These are phyloP conservation scores for Penicillium flavigenum DNA, from an alignment of 495 filamentous ascomycete species.

Conservation along the genomic window DNA sequence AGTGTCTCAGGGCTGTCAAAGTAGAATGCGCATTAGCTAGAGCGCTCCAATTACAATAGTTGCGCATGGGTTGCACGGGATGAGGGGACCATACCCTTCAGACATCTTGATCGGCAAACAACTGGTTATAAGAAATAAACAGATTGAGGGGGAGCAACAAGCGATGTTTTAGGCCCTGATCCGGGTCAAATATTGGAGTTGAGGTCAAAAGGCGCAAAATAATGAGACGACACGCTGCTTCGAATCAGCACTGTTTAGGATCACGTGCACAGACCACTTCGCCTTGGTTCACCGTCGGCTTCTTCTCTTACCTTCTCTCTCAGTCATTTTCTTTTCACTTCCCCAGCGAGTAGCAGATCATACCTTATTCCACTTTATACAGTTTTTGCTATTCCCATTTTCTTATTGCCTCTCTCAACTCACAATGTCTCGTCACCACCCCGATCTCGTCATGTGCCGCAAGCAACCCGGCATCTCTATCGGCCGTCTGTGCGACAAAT, in stretches of 20 bases:
- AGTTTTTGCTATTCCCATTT: slow-evolving; percentile 5
- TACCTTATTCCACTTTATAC: background rate
- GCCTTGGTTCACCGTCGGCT: background rate
- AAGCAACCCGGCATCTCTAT: slow-evolving; percentile 98
- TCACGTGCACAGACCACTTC: slow-evolving; percentile 25
- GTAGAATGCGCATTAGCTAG: slow-evolving; percentile 2
- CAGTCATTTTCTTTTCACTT: background rate
- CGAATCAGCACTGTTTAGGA: slow-evolving; percentile 10
- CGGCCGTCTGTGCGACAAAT: slow-evolving; percentile 99
- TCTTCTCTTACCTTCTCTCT: background rate
- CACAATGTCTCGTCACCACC: slow-evolving; percentile 42
- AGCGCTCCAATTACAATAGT: background rate
- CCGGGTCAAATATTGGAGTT: background rate
- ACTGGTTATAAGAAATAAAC: background rate
- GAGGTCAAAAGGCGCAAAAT: background rate
- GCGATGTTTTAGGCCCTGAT: background rate
- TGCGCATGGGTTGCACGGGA: background rate
- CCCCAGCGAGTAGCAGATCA: background rate
- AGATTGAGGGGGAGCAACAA: background rate
- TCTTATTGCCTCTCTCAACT: slow-evolving; percentile 10
- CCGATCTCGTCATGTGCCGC: slow-evolving; percentile 99
- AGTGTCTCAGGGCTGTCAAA: slow-evolving; percentile 37
- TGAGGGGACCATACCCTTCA: slow-evolving; percentile 11
- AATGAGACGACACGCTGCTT: slow-evolving; percentile 2
- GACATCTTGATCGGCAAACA: slow-evolving; percentile 1